phyloP scores from a whole-genome alignment of 768 basidiomycete species.

The Boletus reticulatus region DNA sequence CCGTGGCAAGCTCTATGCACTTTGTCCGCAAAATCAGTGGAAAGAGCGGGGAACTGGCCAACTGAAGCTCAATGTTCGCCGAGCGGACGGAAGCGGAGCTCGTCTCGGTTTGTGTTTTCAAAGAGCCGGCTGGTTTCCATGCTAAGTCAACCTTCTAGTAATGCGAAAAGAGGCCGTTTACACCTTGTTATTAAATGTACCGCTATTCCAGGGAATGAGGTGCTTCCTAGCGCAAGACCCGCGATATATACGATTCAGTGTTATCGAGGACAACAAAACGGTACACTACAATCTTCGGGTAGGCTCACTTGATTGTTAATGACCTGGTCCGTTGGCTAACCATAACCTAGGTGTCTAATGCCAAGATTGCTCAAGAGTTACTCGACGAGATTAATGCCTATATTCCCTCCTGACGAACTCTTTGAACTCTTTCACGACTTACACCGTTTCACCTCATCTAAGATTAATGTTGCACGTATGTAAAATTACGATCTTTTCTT shows the following conservation, averaged over 20 bases:
- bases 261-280: slow-evolving; percentile 57
- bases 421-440: slow-evolving; percentile 11
- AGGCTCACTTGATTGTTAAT: slow-evolving; percentile 21
- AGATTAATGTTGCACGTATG: slow-evolving; percentile 33
- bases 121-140: not conserved
- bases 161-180: slow-evolving; percentile 88
- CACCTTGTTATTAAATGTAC: slow-evolving; percentile 68
- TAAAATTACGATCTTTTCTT: slow-evolving; percentile 30
- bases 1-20: slow-evolving; percentile 69
- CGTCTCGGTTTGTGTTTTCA: slow-evolving; percentile 50
- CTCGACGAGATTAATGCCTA: slow-evolving; percentile 51
- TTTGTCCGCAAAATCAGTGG: slow-evolving; percentile 62
- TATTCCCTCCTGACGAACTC: slow-evolving; percentile 35
- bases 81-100: slow-evolving; percentile 62
- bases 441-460: slow-evolving; percentile 29
- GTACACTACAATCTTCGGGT: slow-evolving; percentile 79
- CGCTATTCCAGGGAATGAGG: slow-evolving; percentile 76
- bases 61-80: slow-evolving; percentile 66
- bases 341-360: slow-evolving; percentile 54
- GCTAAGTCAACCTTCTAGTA: slow-evolving; percentile 41
- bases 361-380: slow-evolving; percentile 70
- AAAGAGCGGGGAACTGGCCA: slow-evolving; percentile 75
- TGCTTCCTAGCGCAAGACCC: slow-evolving; percentile 73
- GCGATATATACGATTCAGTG: slow-evolving; percentile 74
- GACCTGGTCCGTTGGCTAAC: not conserved